phyloP scores from a whole-genome alignment of 345 rosid species.

The Mangifera indica region DNA sequence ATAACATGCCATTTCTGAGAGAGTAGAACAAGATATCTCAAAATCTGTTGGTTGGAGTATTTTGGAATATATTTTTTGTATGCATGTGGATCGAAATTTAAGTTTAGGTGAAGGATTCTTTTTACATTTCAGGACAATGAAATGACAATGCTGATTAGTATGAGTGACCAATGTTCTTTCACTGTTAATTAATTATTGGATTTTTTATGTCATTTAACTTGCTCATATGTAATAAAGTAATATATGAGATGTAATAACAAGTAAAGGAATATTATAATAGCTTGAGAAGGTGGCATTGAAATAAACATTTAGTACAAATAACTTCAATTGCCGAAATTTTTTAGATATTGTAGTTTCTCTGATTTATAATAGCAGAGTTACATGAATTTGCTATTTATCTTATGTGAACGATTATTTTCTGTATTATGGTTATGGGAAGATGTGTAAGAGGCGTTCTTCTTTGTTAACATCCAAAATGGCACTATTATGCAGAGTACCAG shows the following conservation, averaged over 20 bases:
- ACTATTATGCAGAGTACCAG: not conserved
- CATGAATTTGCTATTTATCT: not conserved
- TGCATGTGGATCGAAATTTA: not conserved
- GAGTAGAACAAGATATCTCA: not conserved
- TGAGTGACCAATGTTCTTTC: not conserved
- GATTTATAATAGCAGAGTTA: not conserved
- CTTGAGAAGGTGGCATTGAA: not conserved
- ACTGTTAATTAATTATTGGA: not conserved
- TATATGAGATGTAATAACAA: too few species aligned
- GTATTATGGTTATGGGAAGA: not conserved
- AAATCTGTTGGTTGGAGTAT: not conserved
- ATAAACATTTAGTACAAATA: not conserved
- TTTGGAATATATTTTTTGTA: not conserved
- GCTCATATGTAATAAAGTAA: not conserved
- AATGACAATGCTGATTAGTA: not conserved
- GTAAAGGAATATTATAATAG: too few species aligned
- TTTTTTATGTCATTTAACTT: not conserved
- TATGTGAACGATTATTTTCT: not conserved
- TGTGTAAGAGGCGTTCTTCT: not conserved
- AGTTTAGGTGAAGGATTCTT: not conserved
- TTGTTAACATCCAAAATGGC: not conserved
- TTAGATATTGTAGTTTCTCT: not conserved
- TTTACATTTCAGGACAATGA: not conserved
- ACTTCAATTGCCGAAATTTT: not conserved
- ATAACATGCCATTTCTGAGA: not conserved